Conservation (phyloP, 331 rosid genomes). For the Acacia pycnantha region DNA sequence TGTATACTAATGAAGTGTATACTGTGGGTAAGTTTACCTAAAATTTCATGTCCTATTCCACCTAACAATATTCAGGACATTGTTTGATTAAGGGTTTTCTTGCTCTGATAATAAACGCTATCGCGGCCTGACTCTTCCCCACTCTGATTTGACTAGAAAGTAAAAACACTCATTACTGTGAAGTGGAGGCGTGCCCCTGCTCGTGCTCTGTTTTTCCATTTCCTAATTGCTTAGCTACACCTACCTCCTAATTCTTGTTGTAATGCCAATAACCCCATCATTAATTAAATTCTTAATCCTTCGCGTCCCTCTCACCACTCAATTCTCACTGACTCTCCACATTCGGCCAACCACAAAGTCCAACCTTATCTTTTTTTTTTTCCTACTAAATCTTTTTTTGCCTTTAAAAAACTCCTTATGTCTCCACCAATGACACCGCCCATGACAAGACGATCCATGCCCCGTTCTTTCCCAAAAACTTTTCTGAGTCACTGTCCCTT, state of each 20-base stretch:
- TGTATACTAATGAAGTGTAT: background rate
- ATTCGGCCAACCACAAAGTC: constrained; percentile 1
- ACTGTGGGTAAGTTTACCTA: background rate
- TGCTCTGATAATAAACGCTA: background rate
- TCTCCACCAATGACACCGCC: constrained; percentile 21
- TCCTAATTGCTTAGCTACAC: background rate
- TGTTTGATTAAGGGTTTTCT: background rate
- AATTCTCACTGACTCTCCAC: background rate
- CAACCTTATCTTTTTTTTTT: background rate
- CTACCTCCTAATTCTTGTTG: background rate
- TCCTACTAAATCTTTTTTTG: background rate
- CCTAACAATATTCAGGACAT: background rate
- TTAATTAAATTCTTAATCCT: background rate
- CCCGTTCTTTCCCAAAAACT: background rate
- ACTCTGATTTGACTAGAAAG: background rate
- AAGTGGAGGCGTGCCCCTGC: background rate
- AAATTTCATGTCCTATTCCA: background rate
- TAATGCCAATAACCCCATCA: background rate
- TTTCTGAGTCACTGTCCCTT: constrained; percentile 30
- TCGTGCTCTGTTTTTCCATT: background rate
- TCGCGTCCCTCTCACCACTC: background rate
- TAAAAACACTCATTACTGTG: background rate
- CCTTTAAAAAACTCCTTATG: background rate
- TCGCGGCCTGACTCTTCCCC: constrained; percentile 23
- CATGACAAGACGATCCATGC: constrained; percentile 30